Base-by-base conservation (phyloP, 1,139 yeast species). In the Candida tetrigidarum region DNA sequence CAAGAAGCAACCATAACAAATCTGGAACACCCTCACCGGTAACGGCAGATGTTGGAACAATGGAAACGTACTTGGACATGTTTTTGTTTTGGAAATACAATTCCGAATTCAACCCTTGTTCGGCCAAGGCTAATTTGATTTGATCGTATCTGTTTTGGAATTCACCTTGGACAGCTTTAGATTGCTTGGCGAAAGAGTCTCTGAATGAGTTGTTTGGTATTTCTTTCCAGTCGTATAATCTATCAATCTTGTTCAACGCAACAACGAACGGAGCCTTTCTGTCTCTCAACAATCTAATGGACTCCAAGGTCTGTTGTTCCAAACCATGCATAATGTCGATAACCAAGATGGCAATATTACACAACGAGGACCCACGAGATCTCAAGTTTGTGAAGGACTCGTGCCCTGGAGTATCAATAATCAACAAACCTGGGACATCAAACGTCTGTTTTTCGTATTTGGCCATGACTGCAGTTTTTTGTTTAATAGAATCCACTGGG, bases 1-100 rank as follows among this genome's bases (percentile, higher is more conserved):
- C 98, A 58, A 95, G 80, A 63, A 95, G 78, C 67, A 95, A 81
- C 93, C 97, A 92, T 63, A 95, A 83, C 72, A 95, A 80, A 81
- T 95, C 99, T 39, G 99, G 99, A 57, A 95, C 95, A 86, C 99
- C 99, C 72, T 95, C 99, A 68, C 99, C 99, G 23, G 98, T 92
- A 40, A 92, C 96, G 47, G 99, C 99, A 50, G 98, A 92, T 11
- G 99, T 93, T 57, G 99, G 99, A 45, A 95, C 97, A 59, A 95
- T 86, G 30, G 98, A 91, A 48, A 95, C 99, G 61, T 86, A 89
- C 67, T 89, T 89, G 48, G 97, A 74, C 80, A 93, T 76, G 72
- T 92, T 93, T 69, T 87, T 88, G 79, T 95, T 95, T 69, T 93
- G 90, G 84, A 78, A 93, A 71, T 95, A 95, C 54, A 93, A 80